These are phyloP conservation scores for Globisporangium canariense DNA, from an alignment of 352 stramenopile genomes.

Conservation along the genomic window DNA sequence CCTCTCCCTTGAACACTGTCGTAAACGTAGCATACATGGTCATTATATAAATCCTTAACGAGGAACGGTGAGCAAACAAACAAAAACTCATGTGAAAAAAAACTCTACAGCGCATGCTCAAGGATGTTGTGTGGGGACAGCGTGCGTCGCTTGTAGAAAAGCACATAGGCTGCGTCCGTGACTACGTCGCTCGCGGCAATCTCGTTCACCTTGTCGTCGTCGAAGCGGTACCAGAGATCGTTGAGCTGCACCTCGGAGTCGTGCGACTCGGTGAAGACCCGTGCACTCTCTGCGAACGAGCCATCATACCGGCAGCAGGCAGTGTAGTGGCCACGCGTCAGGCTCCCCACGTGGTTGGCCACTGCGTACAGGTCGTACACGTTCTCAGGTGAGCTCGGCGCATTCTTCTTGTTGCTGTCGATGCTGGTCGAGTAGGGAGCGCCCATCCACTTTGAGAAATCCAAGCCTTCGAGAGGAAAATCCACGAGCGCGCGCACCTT, in stretches of 20 bases:
- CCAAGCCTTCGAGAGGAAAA: slow-evolving; percentile 73
- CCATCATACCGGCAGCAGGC: slow-evolving; percentile 74
- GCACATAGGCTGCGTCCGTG: slow-evolving; percentile 86
- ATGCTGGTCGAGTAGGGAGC: slow-evolving; percentile 1
- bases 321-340: slow-evolving; percentile 96
- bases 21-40: slow-evolving; percentile 7
- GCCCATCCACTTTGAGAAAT: slow-evolving; percentile 78
- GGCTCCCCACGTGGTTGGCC: slow-evolving; percentile 95
- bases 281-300: slow-evolving; percentile 57
- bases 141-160: slow-evolving; percentile 89
- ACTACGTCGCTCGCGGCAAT: slow-evolving; percentile 68
- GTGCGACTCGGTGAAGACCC: slow-evolving; percentile 36
- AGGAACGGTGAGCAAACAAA: background rate
- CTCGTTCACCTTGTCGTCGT: slow-evolving; percentile 80
- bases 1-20: background rate
- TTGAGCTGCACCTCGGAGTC: slow-evolving; percentile 41
- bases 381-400: slow-evolving; percentile 5
- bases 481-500: slow-evolving; percentile 81
- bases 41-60: slow-evolving; percentile 8
- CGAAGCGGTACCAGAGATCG: slow-evolving; percentile 79
- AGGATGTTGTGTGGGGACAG: slow-evolving; percentile 72
- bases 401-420: slow-evolving; percentile 4
- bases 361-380: slow-evolving; percentile 97
- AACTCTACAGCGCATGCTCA: slow-evolving; percentile 47
- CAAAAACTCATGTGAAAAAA: slow-evolving; percentile 1